Evolutionary conservation across 345 rosid genomes (phyloP).

Genomic region (Pistacia atlantica): DNA sequence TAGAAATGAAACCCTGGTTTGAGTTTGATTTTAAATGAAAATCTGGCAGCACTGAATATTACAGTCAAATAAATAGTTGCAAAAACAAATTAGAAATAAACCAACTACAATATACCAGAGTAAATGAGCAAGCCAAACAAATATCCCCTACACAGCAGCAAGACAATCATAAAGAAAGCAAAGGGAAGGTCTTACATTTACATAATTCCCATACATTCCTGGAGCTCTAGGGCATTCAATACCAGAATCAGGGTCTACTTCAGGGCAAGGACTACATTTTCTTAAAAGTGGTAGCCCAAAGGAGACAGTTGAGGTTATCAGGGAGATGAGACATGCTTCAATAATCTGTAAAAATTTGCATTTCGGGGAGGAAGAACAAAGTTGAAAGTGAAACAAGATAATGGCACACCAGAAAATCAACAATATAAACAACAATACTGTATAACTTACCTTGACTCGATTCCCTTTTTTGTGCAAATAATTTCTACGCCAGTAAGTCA

Average conservation of each 20-base stretch:
- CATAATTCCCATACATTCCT: constrained; percentile 95
- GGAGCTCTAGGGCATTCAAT: constrained; percentile 90
- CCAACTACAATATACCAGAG: background rate
- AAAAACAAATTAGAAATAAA: background rate
- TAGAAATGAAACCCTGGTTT: background rate
- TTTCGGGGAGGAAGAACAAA: background rate
- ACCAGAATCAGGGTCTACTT: constrained; percentile 63
- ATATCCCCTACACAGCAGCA: background rate
- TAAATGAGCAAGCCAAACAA: background rate
- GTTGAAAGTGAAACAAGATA: constrained; percentile 16
- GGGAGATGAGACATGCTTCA: constrained; percentile 95
- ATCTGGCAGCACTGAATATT: too few relatives aligned
- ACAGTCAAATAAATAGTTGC: too few relatives aligned
- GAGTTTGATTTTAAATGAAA: background rate
- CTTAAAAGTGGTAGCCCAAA: constrained; percentile 91
- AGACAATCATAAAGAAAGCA: background rate
- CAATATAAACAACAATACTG: constrained; percentile 6
- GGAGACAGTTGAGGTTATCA: constrained; percentile 82
- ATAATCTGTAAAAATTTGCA: constrained; percentile 55
- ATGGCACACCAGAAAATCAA: constrained; percentile 11
- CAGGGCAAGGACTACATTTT: constrained; percentile 93
- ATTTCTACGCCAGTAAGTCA: constrained; percentile 88
- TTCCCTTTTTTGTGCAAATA: constrained; percentile 84
- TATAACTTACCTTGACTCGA: constrained; percentile 69
- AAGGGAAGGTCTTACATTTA: constrained; percentile 61